Evolutionary conservation across 179 eudicot species (phyloP).

Genomic region (Amaranthus tricolor): DNA sequence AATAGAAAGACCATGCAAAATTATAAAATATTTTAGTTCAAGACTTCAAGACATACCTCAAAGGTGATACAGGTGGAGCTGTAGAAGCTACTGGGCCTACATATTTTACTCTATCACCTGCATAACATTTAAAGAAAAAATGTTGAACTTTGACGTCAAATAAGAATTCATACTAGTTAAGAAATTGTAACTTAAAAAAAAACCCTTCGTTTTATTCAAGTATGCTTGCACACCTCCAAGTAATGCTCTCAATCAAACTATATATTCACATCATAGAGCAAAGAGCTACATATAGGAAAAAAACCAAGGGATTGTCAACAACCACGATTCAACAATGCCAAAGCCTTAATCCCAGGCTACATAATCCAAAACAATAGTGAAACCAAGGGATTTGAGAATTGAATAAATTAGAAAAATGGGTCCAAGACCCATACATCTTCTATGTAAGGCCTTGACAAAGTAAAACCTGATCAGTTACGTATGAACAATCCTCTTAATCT

Average conservation of each 20-base stretch:
- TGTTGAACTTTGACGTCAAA: background rate
- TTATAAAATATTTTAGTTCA: background rate
- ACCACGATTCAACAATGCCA: no score
- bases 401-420: no score
- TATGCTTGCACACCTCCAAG: background rate
- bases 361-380: no score
- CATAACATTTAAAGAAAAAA: background rate
- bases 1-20: background rate
- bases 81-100: conserved; percentile 55
- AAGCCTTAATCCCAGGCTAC: no score
- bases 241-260: background rate
- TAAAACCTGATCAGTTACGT: no score
- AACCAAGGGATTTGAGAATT: no score
- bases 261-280: no score
- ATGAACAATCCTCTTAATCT: no score
- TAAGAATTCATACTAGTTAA: background rate
- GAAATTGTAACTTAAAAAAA: background rate
- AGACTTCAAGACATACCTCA: conserved; percentile 41
- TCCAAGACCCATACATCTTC: no score
- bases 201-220: background rate
- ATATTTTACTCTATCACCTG: conserved; percentile 92
- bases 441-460: no score
- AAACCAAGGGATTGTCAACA: no score
- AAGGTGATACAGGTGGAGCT: conserved; percentile 37
- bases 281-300: no score